A percentile compares a stretch with the other conserved stretches of the same genome.
Evolutionary conservation across 2,329 filamentous ascomycete species (phyloP).

Genomic region (Claviceps capensis): DNA sequence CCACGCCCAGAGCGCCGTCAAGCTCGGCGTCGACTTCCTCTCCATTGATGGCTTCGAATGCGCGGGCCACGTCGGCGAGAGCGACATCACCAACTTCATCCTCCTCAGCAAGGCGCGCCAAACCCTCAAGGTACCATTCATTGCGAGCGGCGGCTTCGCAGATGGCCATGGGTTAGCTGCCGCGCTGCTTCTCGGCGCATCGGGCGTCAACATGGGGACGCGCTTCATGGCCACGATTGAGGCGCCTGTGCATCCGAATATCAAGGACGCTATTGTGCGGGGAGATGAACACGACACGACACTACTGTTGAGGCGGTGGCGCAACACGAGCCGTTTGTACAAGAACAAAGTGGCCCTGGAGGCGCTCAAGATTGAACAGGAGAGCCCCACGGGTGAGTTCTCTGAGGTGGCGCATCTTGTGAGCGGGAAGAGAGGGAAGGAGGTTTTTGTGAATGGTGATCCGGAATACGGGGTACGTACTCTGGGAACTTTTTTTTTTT

Average conservation of each 20-base stretch:
- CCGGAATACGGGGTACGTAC: slow-evolving; percentile 70
- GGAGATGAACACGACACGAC: slow-evolving; percentile 86
- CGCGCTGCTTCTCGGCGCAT: slow-evolving; percentile 76
- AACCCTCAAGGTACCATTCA: slow-evolving; percentile 74
- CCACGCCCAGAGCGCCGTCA: slow-evolving; percentile 81
- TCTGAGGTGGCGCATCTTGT: slow-evolving; percentile 76
- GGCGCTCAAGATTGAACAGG: slow-evolving; percentile 69
- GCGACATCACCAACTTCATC: slow-evolving; percentile 81
- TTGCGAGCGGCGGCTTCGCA: slow-evolving; percentile 89
- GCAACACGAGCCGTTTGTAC: slow-evolving; percentile 79
- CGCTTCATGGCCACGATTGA: slow-evolving; percentile 95
- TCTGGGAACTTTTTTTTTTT: background rate
- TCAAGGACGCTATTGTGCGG: slow-evolving; percentile 85
- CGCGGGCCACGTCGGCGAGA: slow-evolving; percentile 77
- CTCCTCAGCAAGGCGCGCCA: slow-evolving; percentile 77
- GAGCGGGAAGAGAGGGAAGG: slow-evolving; percentile 75
- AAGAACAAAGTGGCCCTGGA: slow-evolving; percentile 77
- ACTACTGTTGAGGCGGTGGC: slow-evolving; percentile 79
- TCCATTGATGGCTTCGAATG: slow-evolving; percentile 98
- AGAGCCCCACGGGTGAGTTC: slow-evolving; percentile 77
- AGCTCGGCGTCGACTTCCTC: slow-evolving; percentile 91
- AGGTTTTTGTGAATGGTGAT: slow-evolving; percentile 90
- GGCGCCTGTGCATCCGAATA: slow-evolving; percentile 80
- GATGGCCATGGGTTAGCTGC: slow-evolving; percentile 89
- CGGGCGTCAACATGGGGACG: slow-evolving; percentile 97